Percentiles rank a stretch among this genome's conserved stretches.
These are phyloP conservation scores for Teratosphaeria destructans DNA, from an alignment of 2,329 filamentous ascomycete genomes.

Conservation along the genomic window DNA sequence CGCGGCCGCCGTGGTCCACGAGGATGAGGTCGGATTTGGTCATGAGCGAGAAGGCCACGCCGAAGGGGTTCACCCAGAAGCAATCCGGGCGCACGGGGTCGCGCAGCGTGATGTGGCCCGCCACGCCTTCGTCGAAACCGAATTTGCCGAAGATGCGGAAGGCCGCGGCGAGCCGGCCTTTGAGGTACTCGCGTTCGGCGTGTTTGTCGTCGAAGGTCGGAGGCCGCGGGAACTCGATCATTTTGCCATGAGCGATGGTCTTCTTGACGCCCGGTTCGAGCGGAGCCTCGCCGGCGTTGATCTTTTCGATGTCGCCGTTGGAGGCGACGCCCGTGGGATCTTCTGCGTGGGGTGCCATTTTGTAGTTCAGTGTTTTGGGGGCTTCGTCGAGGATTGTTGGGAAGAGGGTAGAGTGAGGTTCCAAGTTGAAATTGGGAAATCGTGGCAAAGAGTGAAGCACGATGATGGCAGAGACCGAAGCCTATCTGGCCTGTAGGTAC, in stretches of 20 bases:
- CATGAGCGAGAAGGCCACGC: constrained; percentile 32
- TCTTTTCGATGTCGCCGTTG: constrained; percentile 18
- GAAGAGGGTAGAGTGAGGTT: too few species aligned
- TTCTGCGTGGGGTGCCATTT: constrained; percentile 26
- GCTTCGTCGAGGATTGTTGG: background rate
- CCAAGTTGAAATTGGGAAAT: background rate
- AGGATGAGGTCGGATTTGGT: constrained; percentile 38
- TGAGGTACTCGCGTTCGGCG: constrained; percentile 31
- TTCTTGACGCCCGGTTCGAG: constrained; percentile 25
- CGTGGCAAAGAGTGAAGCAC: background rate
- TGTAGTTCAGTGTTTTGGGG: background rate
- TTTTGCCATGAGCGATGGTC: constrained; percentile 21
- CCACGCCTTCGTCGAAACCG: constrained; percentile 29
- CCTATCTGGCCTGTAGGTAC: background rate
- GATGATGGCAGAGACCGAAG: background rate
- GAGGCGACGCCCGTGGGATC: constrained; percentile 10
- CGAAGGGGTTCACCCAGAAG: constrained; percentile 33
- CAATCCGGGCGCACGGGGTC: constrained; percentile 19
- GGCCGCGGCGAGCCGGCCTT: constrained; percentile 35
- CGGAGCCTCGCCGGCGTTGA: constrained; percentile 21
- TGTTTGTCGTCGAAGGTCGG: constrained; percentile 28
- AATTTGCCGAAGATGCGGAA: constrained; percentile 35
- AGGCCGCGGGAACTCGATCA: constrained; percentile 20
- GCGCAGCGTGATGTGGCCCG: constrained; percentile 30
- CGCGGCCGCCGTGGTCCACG: constrained; percentile 33